A percentile compares a stretch with the other conserved stretches of the same genome.
phyloP scores from a whole-genome alignment of 768 basidiomycete species.

The Lyophyllum atratum region DNA sequence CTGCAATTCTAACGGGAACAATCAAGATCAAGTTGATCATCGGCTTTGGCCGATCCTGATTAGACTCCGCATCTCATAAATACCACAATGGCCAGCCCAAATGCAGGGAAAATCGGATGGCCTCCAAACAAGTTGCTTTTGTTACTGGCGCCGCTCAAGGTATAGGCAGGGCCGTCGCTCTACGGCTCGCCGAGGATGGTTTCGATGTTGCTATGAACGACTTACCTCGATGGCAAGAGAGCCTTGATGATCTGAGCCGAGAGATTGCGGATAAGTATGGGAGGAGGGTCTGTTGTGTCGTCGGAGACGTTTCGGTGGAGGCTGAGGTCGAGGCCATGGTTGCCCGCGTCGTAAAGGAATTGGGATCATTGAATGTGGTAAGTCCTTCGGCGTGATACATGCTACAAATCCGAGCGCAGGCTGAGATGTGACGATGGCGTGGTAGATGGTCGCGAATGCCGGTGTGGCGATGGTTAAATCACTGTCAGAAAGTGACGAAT shows the following conservation, averaged over 20 bases:
- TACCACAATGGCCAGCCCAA: no score
- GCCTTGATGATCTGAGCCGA: conserved; percentile 3
- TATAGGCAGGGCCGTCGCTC: conserved; percentile 43
- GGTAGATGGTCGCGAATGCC: conserved; percentile 39
- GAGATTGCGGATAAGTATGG: conserved; percentile 19
- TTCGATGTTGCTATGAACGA: conserved; percentile 43
- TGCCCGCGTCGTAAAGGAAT: conserved; percentile 20
- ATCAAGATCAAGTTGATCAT: no score
- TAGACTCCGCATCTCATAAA: no score
- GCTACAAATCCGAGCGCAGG: background rate
- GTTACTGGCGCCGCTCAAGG: conserved; percentile 32
- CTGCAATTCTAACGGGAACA: no score
- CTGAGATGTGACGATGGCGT: background rate
- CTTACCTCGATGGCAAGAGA: conserved; percentile 16
- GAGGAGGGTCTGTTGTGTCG: conserved; percentile 17
- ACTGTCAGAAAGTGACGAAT: conserved; percentile 19
- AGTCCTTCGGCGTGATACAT: background rate
- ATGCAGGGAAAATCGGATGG: no score
- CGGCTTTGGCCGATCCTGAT: no score
- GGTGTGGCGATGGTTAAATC: conserved; percentile 23
- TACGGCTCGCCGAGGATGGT: conserved; percentile 41
- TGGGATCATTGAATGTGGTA: conserved; percentile 33
- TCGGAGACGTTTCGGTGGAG: conserved; percentile 30
- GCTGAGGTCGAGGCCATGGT: conserved; percentile 29
- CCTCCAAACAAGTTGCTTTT: conserved; percentile 15